Base-by-base conservation (phyloP, 352 stramenopile genomes). In the Globisporangium paroecandrum region DNA sequence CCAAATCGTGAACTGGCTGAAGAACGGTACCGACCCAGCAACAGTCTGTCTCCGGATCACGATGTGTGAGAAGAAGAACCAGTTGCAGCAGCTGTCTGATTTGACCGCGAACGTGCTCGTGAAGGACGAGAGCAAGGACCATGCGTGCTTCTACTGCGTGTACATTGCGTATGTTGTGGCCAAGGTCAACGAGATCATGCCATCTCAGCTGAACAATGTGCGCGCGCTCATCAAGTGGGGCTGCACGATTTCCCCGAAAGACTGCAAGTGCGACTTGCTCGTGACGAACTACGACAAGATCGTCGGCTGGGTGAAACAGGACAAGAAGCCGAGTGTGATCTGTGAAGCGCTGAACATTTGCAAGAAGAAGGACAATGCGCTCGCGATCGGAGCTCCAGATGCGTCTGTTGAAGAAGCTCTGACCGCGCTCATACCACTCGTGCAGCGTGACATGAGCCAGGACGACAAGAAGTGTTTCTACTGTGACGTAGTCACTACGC, bases 1-100 rank as follows among this genome's bases (percentile, higher is more conserved):
- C 63, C 72, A 85, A 25, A 87, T 95, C 58, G 85, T 95, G 5
- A 69, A 83, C 34, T 94, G 85, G 87, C 68, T 95, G 9, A 89
- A 82, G 64, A 72, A 92, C 34, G 87, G 81, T 38, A 93, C 82
- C 1, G 77, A 86, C 12, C 83, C 87, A 12, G 20, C 82, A 3
- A 70, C 87, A 18, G 77, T 95, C 1, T 95, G 87, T 58, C 41
- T 63, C 24, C 77, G 70, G 7, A 72, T 94, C 32, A 64, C 64
- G 8, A 93, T 95, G 83, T 95, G 87, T 18, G 22, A n/a, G 47
- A 25, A 69, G 18, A 29, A 68, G 18, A 51, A 54, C 24, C 18
- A 38, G 5, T 20, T 59, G 55, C 34, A 66, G 60, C 46, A 46
- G 18, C 36, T 69, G 12, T 53, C 32, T 24, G 58, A 58, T 12